Evolutionary conservation across 2,329 filamentous ascomycete genomes (phyloP), one percentile per base, ranked within the genome.

Genomic region (Pseudogymnoascus sp.): DNA sequence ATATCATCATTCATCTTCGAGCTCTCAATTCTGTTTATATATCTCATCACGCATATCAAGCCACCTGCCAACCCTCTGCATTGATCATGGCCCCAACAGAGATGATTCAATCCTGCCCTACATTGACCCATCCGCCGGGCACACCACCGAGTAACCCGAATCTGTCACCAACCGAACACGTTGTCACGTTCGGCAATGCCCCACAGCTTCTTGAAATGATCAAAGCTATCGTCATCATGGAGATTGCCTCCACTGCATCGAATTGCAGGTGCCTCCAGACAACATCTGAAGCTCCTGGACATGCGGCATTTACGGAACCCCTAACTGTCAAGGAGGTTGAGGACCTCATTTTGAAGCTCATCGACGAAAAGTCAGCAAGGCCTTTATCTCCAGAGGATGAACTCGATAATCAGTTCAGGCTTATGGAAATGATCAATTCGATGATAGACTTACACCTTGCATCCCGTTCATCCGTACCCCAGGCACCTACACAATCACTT

Each of bases 91-190:
- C 64, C 38, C 31, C 38, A 63, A 65, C 44, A 6, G 62, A 66
- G 60, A 68, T 67, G 53, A 42, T 65, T 65, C 61, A 67, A 66
- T 23, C 10, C 5, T 10, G 18, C 40, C 42, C 28, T 37, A 11
- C 59, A 40, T 23, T 44, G 14, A 2, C 28, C 59, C 28, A 60
- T 25, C 8, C 6, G 7, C 42, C 47, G 14, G 16, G 10, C 21
- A 47, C 56, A 12, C 59, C 38, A 62, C 61, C 60, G 10, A 64
- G 38, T 37, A 69, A 42, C 65, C 63, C 61, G 59, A 62, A 18
- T 18, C 8, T 42, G 16, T 21, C 28, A 37, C 16, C 33, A 40
- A 16, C 37, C n/a, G n/a, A 40, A 40, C 37, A 40, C 37, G n/a
- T 40, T 40, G 37, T 40, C n/a, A 40, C 14, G 37, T 40, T 40